phyloP scores from a whole-genome alignment of 2,329 filamentous ascomycete genomes.

The Cercospora nicotianae region DNA sequence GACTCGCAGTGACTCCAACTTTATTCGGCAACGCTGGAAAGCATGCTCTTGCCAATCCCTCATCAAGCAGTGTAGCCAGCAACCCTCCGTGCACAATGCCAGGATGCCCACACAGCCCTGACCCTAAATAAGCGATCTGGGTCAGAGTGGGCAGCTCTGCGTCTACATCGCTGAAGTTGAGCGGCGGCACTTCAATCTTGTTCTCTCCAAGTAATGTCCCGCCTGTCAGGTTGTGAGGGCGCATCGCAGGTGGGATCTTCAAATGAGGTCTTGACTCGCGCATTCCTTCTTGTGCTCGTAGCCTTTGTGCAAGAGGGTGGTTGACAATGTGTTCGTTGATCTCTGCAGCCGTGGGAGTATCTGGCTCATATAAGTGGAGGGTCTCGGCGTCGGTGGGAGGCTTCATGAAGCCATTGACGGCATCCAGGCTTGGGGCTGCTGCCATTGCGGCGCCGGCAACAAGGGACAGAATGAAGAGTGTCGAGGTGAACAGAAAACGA shows the following conservation, averaged over 20 bases:
- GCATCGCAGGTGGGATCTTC: constrained; percentile 72
- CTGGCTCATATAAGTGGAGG: constrained; percentile 62
- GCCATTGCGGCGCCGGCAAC: constrained; percentile 59
- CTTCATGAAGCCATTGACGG: constrained; percentile 51
- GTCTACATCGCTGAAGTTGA: constrained; percentile 67
- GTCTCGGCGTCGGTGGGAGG: constrained; percentile 72
- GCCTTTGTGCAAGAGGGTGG: constrained; percentile 69
- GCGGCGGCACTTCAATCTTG: constrained; percentile 77
- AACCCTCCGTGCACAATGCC: constrained; percentile 89
- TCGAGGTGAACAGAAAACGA: constrained; percentile 42
- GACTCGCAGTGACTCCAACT: constrained; percentile 79
- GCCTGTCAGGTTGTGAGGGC: constrained; percentile 75
- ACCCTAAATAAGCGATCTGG: constrained; percentile 73
- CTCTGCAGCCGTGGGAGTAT: constrained; percentile 52
- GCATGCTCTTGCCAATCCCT: constrained; percentile 82
- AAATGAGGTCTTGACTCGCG: constrained; percentile 80
- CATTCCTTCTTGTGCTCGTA: constrained; percentile 67
- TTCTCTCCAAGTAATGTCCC: constrained; percentile 74
- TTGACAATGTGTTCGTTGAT: constrained; percentile 73
- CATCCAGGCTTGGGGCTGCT: constrained; percentile 53
- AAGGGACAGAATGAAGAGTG: constrained; percentile 52
- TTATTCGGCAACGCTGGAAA: constrained; percentile 86
- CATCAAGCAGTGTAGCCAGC: constrained; percentile 88
- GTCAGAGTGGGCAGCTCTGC: constrained; percentile 59
- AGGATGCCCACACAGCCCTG: constrained; percentile 81